Conservation (phyloP, 768 basidiomycete species). For the Termitomyces sp. region DNA sequence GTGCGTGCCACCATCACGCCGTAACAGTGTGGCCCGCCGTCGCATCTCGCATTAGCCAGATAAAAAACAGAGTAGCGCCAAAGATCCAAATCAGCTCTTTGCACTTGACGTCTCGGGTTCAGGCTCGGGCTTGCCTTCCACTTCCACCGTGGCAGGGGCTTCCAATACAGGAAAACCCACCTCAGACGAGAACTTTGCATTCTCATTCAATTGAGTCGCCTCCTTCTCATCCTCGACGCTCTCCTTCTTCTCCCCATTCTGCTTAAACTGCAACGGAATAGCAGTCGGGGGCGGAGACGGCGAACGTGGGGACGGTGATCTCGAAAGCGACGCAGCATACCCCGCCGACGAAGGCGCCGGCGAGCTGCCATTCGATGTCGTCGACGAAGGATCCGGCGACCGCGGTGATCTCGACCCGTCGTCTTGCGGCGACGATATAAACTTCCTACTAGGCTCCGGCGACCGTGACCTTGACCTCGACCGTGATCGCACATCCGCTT, state of each 20-base stretch:
- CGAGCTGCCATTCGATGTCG: constrained; percentile 46
- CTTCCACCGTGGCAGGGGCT: background rate
- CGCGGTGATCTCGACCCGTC: constrained; percentile 17
- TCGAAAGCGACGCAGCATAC: constrained; percentile 48
- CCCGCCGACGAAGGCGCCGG: constrained; percentile 59
- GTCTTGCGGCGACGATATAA: constrained; percentile 7
- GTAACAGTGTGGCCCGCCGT: too few relatives aligned
- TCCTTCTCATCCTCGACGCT: background rate
- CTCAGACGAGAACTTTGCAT: too few relatives aligned
- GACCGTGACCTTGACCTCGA: constrained; percentile 13
- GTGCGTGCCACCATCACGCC: too few relatives aligned
- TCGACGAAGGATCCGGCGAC: constrained; percentile 14
- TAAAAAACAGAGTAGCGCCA: background rate
- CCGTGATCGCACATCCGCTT: constrained; percentile 13
- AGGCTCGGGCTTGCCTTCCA: background rate
- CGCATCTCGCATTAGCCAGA: background rate
- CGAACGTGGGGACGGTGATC: constrained; percentile 42
- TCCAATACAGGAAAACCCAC: too few relatives aligned
- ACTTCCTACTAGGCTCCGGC: background rate
- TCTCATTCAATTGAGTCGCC: background rate
- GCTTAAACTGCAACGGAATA: constrained; percentile 17
- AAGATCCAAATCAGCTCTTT: background rate
- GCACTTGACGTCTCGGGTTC: background rate
- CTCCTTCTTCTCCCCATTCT: background rate
- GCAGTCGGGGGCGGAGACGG: constrained; percentile 31